phyloP scores from a whole-genome alignment of 2,329 filamentous ascomycete genomes.

The Juglanconis sp. region DNA sequence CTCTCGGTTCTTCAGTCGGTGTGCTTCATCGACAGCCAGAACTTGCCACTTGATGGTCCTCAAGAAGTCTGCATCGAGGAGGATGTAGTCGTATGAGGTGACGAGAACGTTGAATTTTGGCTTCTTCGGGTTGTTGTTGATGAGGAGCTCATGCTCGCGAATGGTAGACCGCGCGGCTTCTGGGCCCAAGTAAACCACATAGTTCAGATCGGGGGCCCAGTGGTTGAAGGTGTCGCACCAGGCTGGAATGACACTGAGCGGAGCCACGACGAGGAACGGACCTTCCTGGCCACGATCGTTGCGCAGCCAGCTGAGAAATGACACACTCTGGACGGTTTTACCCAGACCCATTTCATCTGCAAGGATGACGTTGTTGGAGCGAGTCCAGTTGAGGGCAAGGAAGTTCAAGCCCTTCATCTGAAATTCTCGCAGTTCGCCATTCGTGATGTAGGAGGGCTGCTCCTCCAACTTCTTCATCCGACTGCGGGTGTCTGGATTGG shows the following conservation, averaged over 20 bases:
- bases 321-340: conserved; percentile 96
- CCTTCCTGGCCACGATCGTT: conserved; percentile 88
- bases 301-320: conserved; percentile 94
- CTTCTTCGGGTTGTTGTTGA: conserved; percentile 81
- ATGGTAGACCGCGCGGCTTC: conserved; percentile 84
- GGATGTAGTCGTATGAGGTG: conserved; percentile 95
- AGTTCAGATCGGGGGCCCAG: conserved; percentile 95
- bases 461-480: conserved; percentile 70
- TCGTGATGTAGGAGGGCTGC: conserved; percentile 81
- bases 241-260: conserved; percentile 92
- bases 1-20: conserved; percentile 93
- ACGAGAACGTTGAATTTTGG: conserved; percentile 97
- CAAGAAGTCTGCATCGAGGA: conserved; percentile 79
- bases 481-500: conserved; percentile 70
- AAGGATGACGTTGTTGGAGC: conserved; percentile 90
- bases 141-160: conserved; percentile 82
- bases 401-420: conserved; percentile 95
- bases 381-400: conserved; percentile 92
- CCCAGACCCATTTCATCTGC: conserved; percentile 98
- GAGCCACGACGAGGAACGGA: conserved; percentile 94
- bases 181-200: conserved; percentile 93
- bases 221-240: conserved; percentile 98
- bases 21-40: conserved; percentile 92
- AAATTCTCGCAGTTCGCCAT: conserved; percentile 84
- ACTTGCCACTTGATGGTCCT: conserved; percentile 96